These are phyloP conservation scores for Pleomassaria siparia DNA, from an alignment of 2,329 filamentous ascomycete genomes.

Conservation along the genomic window DNA sequence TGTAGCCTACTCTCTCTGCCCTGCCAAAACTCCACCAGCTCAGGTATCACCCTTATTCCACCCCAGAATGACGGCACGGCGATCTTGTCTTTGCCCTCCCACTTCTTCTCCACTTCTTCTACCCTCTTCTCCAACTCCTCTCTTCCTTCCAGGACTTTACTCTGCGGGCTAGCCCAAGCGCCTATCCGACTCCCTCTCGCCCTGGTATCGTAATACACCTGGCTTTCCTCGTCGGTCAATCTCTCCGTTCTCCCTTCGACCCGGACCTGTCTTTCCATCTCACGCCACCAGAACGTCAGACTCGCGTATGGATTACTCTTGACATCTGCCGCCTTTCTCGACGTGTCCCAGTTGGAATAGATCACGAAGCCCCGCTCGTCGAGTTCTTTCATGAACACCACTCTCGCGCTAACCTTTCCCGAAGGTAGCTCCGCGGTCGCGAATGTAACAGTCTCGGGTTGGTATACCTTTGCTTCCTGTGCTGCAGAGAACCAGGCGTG, in stretches of 20 bases:
- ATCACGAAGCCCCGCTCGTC: conserved; percentile 82
- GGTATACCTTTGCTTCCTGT: conserved; percentile 60
- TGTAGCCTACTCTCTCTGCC: conserved; percentile 86
- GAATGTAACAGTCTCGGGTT: conserved; percentile 86
- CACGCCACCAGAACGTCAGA: conserved; percentile 88
- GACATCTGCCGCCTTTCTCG: conserved; percentile 67
- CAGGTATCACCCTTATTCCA: conserved; percentile 80
- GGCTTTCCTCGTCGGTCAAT: conserved; percentile 69
- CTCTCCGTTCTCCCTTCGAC: conserved; percentile 78
- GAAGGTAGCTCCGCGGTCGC: conserved; percentile 82
- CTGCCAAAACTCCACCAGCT: conserved; percentile 94
- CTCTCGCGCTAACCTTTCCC: conserved; percentile 79
- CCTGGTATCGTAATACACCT: conserved; percentile 63
- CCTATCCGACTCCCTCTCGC: conserved; percentile 83
- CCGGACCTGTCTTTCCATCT: conserved; percentile 83
- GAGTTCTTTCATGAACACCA: conserved; percentile 95
- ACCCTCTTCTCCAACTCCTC: conserved; percentile 77
- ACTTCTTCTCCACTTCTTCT: conserved; percentile 71
- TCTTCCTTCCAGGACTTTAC: conserved; percentile 69
- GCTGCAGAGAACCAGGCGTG: conserved; percentile 84
- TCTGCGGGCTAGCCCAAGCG: conserved; percentile 92
- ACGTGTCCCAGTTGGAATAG: conserved; percentile 90
- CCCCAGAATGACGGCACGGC: conserved; percentile 96
- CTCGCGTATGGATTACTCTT: conserved; percentile 74
- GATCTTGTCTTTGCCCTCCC: conserved; percentile 75